Evolutionary conservation across 352 stramenopile genomes (phyloP).

Genomic region (Globisporangium canariense): DNA sequence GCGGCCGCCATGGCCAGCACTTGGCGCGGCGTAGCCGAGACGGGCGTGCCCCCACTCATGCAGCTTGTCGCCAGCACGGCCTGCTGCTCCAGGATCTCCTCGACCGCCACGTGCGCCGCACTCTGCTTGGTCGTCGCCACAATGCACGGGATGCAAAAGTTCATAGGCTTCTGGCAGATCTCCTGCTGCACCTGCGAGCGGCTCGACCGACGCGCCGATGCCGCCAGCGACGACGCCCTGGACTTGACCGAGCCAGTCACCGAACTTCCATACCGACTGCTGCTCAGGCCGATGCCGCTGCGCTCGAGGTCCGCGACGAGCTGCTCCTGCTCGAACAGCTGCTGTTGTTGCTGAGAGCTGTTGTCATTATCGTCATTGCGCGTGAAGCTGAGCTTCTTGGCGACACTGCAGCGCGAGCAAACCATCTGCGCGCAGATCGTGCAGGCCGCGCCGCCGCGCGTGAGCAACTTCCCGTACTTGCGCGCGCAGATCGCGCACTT

Average conservation of each 20-base stretch:
- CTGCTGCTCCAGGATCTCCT: conserved; percentile 28
- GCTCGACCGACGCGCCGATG: not conserved
- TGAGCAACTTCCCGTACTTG: conserved; percentile 22
- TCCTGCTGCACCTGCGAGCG: conserved; percentile 18
- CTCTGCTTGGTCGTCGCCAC: conserved; percentile 38
- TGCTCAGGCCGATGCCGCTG: conserved; percentile 3
- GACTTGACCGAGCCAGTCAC: conserved; percentile 5
- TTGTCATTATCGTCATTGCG: conserved; percentile 17
- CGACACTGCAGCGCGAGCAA: conserved; percentile 39
- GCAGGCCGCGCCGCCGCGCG: conserved; percentile 26
- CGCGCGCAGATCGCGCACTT: conserved; percentile 16
- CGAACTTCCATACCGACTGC: not conserved
- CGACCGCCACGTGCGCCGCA: conserved; percentile 35
- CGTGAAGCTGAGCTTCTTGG: conserved; percentile 49
- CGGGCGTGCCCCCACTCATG: conserved; percentile 1
- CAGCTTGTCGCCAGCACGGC: not conserved
- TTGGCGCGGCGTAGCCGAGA: conserved; percentile 13
- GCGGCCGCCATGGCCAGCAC: conserved; percentile 10
- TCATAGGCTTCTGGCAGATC: conserved; percentile 42
- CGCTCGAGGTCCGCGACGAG: conserved; percentile 12
- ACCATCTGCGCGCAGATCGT: conserved; percentile 34
- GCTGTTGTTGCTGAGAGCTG: conserved; percentile 15
- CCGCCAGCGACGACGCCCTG: not conserved
- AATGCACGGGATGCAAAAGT: conserved; percentile 49
- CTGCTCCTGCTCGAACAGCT: conserved; percentile 41